These are phyloP conservation scores for Schizophyllum commune DNA, from an alignment of 1,284 basidiomycete species.

Conservation along the genomic window DNA sequence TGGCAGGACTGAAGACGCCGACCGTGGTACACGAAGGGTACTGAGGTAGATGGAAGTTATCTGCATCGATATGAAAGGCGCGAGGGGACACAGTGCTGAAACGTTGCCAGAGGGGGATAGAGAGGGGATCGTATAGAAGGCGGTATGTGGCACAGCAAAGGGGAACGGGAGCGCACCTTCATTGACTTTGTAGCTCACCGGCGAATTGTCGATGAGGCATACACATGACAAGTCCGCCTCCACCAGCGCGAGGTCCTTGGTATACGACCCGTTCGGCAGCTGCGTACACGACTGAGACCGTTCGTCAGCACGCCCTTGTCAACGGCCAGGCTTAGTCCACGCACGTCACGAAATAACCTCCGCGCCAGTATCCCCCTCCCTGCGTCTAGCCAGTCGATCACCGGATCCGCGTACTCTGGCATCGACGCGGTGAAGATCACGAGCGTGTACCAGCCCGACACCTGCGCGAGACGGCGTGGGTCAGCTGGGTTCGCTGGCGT, in stretches of 20 bases:
- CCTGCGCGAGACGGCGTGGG: constrained; percentile 39
- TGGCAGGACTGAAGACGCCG: no score
- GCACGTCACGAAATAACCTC: constrained; percentile 86
- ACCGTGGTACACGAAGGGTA: background rate
- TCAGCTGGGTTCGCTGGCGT: constrained; percentile 3
- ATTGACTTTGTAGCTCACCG: constrained; percentile 87
- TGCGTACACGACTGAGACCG: constrained; percentile 76
- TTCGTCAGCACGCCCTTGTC: background rate
- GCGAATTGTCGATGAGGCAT: constrained; percentile 95
- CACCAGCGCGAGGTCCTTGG: constrained; percentile 86
- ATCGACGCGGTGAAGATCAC: constrained; percentile 99
- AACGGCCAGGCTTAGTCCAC: constrained; percentile 18
- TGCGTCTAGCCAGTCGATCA: constrained; percentile 98
- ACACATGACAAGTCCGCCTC: constrained; percentile 87
- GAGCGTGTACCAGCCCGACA: constrained; percentile 97
- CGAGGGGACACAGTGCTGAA: background rate
- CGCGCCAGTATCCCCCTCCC: constrained; percentile 85
- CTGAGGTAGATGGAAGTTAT: background rate
- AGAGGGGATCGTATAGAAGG: background rate
- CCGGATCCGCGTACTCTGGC: constrained; percentile 98
- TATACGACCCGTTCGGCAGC: constrained; percentile 87
- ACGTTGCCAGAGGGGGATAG: background rate
- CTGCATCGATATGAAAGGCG: background rate
- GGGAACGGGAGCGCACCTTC: constrained; percentile 58
- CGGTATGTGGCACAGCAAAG: background rate